These are phyloP conservation scores for Sclerospora graminicola DNA, from an alignment of 352 stramenopile species.

Conservation along the genomic window DNA sequence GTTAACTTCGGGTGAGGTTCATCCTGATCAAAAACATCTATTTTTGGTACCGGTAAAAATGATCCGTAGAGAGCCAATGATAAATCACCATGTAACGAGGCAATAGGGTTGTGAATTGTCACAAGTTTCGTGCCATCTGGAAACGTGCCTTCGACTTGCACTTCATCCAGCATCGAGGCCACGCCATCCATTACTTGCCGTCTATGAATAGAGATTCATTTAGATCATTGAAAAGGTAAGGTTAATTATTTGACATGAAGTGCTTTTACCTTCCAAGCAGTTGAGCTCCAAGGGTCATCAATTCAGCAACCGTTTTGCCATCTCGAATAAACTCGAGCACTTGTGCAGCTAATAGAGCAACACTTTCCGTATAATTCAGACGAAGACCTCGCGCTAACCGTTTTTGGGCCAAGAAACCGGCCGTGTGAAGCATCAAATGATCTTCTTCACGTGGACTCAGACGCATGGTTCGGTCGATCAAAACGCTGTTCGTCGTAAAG, in stretches of 20 bases:
- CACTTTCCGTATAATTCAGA: constrained; percentile 91
- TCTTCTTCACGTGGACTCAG: constrained; percentile 65
- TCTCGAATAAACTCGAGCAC: constrained; percentile 94
- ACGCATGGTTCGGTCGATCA: constrained; percentile 31
- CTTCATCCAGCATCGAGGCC: constrained; percentile 81
- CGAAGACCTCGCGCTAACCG: constrained; percentile 84
- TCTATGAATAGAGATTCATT: not conserved
- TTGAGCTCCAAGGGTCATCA: constrained; percentile 83
- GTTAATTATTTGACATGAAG: not conserved
- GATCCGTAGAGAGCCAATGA: constrained; percentile 89
- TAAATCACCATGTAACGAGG: constrained; percentile 84
- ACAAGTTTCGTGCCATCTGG: constrained; percentile 96
- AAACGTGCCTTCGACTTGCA: constrained; percentile 97
- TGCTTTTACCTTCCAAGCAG: constrained; percentile 53
- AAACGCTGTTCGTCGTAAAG: too few relatives aligned
- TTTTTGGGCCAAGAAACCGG: constrained; percentile 90
- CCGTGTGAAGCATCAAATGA: constrained; percentile 71
- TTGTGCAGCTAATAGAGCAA: constrained; percentile 89
- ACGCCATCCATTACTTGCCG: constrained; percentile 93
- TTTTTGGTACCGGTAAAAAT: constrained; percentile 86
- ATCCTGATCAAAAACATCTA: constrained; percentile 46
- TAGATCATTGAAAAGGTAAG: not conserved
- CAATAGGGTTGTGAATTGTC: constrained; percentile 91
- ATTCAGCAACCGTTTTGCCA: constrained; percentile 74
- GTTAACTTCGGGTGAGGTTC: not conserved